These are phyloP conservation scores for Phytophthora aleatoria DNA, from an alignment of 352 stramenopile species.

Conservation along the genomic window DNA sequence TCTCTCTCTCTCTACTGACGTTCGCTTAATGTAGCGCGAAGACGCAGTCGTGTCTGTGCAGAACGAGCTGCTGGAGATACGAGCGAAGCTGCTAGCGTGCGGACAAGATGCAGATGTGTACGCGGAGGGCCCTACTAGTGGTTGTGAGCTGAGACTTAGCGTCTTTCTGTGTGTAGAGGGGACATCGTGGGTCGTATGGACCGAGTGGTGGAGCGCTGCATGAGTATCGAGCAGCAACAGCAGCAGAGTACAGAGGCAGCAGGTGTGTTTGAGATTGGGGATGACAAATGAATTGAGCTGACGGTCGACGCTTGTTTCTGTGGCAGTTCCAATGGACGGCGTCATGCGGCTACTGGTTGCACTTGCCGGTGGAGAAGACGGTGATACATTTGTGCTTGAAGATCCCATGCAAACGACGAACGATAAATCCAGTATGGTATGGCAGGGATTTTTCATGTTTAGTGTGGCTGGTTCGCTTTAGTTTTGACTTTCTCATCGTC, in stretches of 20 bases:
- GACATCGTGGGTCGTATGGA: constrained; percentile 44
- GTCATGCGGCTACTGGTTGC: constrained; percentile 61
- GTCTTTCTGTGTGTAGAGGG: constrained; percentile 27
- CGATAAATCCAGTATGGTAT: constrained; percentile 15
- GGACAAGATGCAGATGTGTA: constrained; percentile 31
- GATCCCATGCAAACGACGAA: constrained; percentile 43
- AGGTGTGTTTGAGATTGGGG: not conserved
- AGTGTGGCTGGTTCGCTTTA: not conserved
- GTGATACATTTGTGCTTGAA: constrained; percentile 61
- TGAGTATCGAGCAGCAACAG: constrained; percentile 22
- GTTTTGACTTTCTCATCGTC: not conserved
- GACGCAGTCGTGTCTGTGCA: constrained; percentile 17
- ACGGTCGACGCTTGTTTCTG: not conserved
- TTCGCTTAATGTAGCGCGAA: constrained; percentile 7
- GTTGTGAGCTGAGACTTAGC: not conserved
- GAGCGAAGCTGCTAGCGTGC: constrained; percentile 21
- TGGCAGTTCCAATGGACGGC: constrained; percentile 30
- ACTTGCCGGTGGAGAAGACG: constrained; percentile 58
- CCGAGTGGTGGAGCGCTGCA: constrained; percentile 37
- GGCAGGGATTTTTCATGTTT: not conserved
- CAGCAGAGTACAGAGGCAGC: constrained; percentile 12
- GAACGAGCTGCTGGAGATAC: constrained; percentile 33
- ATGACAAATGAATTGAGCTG: not conserved
- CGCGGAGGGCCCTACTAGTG: not conserved
- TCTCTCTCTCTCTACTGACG: not conserved